These are phyloP conservation scores for Leishmania gerbilli DNA, from an alignment of 208 protist genomes.

Conservation along the genomic window DNA sequence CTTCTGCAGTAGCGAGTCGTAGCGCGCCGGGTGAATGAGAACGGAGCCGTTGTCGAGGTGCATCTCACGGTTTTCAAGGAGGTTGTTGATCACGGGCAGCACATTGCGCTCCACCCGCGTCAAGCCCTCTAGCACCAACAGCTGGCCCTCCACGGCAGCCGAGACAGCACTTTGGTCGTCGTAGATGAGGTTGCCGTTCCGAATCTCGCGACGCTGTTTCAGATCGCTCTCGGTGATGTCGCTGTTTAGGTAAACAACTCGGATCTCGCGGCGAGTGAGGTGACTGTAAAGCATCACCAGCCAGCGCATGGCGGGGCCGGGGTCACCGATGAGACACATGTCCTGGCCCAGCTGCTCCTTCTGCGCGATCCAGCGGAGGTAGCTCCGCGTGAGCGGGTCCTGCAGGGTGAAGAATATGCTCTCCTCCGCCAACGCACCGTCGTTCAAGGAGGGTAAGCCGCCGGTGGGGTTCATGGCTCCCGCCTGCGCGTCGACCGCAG, in stretches of 20 bases:
- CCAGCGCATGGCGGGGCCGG: conserved; percentile 83
- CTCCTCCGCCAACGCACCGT: conserved; percentile 17
- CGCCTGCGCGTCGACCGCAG: not conserved
- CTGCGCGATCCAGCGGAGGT: conserved; percentile 92
- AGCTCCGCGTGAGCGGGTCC: conserved; percentile 56
- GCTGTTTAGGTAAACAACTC: conserved; percentile 88
- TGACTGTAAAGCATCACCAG: conserved; percentile 83
- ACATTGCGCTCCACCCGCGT: conserved; percentile 96
- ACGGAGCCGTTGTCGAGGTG: conserved; percentile 93
- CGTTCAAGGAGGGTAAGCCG: conserved; percentile 19
- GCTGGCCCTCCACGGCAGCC: conserved; percentile 88
- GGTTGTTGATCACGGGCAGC: conserved; percentile 94
- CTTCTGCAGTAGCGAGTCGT: conserved; percentile 81
- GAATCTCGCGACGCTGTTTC: conserved; percentile 93
- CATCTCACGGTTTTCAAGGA: conserved; percentile 97
- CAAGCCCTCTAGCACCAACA: conserved; percentile 95
- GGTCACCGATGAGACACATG: conserved; percentile 95
- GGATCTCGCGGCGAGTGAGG: conserved; percentile 79
- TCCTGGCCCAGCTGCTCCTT: conserved; percentile 94
- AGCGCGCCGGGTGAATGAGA: conserved; percentile 88
- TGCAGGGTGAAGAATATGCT: conserved; percentile 68
- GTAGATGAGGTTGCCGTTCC: conserved; percentile 87
- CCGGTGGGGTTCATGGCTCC: not conserved
- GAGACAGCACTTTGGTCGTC: conserved; percentile 93
- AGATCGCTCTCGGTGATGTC: conserved; percentile 96